These are phyloP conservation scores for Suillus luteus DNA, from an alignment of 768 basidiomycete genomes.

Conservation along the genomic window DNA sequence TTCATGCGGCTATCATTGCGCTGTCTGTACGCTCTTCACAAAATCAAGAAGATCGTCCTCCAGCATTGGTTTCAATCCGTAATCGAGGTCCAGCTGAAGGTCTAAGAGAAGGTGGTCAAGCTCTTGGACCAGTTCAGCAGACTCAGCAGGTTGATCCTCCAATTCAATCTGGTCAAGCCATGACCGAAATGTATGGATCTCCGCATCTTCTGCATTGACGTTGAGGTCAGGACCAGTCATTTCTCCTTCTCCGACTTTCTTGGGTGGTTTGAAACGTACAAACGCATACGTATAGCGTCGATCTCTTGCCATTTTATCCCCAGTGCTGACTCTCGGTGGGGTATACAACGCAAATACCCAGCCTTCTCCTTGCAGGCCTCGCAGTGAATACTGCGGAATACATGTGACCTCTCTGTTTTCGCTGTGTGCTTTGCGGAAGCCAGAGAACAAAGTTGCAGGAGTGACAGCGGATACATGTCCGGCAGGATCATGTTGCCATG, in stretches of 20 bases:
- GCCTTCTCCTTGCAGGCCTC: background rate
- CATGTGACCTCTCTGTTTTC: background rate
- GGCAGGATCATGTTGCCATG: background rate
- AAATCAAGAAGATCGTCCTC: background rate
- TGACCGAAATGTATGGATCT: constrained; percentile 2
- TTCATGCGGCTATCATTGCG: background rate
- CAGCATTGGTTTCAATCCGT: background rate
- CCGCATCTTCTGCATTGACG: background rate
- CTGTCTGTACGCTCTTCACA: background rate
- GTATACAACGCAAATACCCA: background rate
- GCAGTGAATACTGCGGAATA: background rate
- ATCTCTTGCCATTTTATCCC: background rate
- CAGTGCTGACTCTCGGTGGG: background rate
- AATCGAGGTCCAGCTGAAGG: background rate
- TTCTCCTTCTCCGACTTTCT: background rate
- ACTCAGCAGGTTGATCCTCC: background rate
- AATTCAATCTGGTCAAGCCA: background rate
- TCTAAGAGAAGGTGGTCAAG: background rate
- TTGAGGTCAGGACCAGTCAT: background rate
- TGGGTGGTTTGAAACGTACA: background rate
- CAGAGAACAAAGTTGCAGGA: background rate
- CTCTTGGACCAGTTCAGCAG: background rate
- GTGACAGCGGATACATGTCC: background rate
- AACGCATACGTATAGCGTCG: background rate
- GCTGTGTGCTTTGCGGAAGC: background rate